Percentiles rank a stretch among this genome's conserved stretches.
phyloP scores from a whole-genome alignment of 768 basidiomycete species.

The Panellus pusillus region DNA sequence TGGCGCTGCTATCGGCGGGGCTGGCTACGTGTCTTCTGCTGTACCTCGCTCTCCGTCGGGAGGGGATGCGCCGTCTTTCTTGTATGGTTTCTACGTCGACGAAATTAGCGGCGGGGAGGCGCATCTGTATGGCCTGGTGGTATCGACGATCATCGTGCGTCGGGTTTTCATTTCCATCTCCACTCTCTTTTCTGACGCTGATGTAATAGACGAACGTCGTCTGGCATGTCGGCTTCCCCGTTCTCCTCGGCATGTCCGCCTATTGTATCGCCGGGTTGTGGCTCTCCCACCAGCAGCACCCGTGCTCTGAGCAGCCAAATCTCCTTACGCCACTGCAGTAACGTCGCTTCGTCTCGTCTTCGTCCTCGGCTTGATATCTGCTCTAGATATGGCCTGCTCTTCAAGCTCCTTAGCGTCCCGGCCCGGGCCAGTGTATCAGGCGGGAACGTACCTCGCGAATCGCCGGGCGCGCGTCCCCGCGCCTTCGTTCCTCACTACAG shows the following conservation, averaged over 20 bases:
- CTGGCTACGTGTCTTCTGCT: slow-evolving; percentile 7
- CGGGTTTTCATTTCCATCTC: no score
- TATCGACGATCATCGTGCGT: slow-evolving; percentile 17
- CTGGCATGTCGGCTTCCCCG: slow-evolving; percentile 11
- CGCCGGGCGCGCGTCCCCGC: slow-evolving; percentile 3
- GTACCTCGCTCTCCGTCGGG: slow-evolving; percentile 2
- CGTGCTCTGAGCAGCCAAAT: slow-evolving; percentile 7
- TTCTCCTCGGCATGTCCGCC: slow-evolving; percentile 14
- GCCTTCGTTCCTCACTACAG: slow-evolving; percentile 12
- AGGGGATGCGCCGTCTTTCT: background rate
- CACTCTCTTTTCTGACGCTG: background rate
- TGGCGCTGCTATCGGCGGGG: slow-evolving; percentile 11
- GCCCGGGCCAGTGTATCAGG: slow-evolving; percentile 2
- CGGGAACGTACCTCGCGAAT: slow-evolving; percentile 6
- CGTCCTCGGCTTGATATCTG: background rate
- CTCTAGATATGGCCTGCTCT: slow-evolving; percentile 16
- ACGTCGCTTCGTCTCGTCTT: background rate
- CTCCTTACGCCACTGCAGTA: slow-evolving; percentile 18
- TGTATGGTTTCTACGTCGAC: slow-evolving; percentile 16
- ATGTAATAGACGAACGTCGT: slow-evolving; percentile 8
- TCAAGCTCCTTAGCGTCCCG: slow-evolving; percentile 16
- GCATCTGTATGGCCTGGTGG: slow-evolving; percentile 11
- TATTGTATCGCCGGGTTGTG: slow-evolving; percentile 18
- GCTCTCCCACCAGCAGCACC: slow-evolving; percentile 16
- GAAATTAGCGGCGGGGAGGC: background rate